Evolutionary conservation across 257 asterid genomes (phyloP), one percentile per base, ranked within the genome.

Genomic region (Salvia rosmarinus): DNA sequence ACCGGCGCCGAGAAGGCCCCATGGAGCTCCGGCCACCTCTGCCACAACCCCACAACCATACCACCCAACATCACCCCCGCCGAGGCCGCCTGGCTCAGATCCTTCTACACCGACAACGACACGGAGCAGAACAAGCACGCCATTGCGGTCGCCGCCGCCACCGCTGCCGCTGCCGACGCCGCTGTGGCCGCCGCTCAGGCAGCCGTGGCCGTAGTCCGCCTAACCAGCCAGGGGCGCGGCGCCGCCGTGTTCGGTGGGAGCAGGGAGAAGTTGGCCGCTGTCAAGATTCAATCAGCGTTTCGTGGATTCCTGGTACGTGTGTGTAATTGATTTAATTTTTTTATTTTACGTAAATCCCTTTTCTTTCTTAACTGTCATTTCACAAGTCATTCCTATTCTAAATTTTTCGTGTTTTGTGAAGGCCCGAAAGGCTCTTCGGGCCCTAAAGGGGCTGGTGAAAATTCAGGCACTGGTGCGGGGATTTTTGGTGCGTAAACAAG

Each of bases 371-470:
- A 49, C 16, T 54, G 65, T 71, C 69, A 56, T 49, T 47, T 70
- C 68, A 34, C 42, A 66, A 16, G 73, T 47, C 70, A 67, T 11
- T 75, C 47, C 1, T 6, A 9, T 23, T 11, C 2, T 3, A 35
- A 2, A 40, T 32, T 50, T 17, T 51, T 25, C 3, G 20, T 46
- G 51, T 52, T 43, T 11, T 13, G 20, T 23, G 16, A 60, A 90
- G 97, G 97, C 97, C 78, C 90, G 96, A 65, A 90, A 86, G 70
- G 97, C 97, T 0, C 85, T 83, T 30, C 86, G 96, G 78, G 94
- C 96, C 13, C 34, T 93, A 84, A 93, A 78, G 75, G 96, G 96
- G 5, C 79, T 93, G 57, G 98, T 90, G 78, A 93, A 89, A 65
- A 68, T 93, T 55, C 97, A 90, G 71, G 97, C 96, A 2, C 56